Evolutionary conservation across 371 early-diverging fungal genomes (phyloP).

Genomic region (Mortierella polycephala): DNA sequence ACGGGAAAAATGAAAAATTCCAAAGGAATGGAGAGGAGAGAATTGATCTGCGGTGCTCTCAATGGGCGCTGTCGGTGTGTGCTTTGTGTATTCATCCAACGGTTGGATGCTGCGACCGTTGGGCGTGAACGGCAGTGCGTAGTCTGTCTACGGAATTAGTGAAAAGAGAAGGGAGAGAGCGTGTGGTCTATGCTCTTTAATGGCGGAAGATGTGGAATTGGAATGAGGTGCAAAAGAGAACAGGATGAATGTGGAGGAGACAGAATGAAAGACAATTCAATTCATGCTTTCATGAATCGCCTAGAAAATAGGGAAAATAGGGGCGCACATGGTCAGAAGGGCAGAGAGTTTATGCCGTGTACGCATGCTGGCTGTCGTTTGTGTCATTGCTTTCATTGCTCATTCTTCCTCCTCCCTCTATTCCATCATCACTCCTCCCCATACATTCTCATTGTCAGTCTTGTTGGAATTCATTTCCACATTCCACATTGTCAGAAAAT

Average conservation of each 20-base stretch:
- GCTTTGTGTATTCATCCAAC: too few relatives aligned
- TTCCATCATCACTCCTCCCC: background rate
- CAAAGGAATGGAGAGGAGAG: too few relatives aligned
- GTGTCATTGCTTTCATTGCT: background rate
- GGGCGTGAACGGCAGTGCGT: too few relatives aligned
- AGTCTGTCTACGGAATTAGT: too few relatives aligned
- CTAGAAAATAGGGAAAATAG: background rate
- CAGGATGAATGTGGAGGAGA: background rate
- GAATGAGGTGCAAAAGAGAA: background rate
- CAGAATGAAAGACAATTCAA: background rate
- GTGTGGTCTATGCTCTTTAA: background rate
- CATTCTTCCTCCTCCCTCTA: background rate
- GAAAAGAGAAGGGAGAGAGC: background rate
- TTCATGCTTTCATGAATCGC: background rate
- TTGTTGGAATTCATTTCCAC: background rate
- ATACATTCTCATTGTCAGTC: background rate
- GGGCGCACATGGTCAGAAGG: conserved; percentile 2
- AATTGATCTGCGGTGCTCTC: too few relatives aligned
- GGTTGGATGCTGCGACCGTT: too few relatives aligned
- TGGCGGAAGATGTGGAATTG: too few relatives aligned
- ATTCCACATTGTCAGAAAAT: background rate
- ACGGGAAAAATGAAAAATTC: too few relatives aligned
- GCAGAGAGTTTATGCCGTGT: background rate
- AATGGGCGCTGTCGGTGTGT: too few relatives aligned
- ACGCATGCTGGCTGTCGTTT: background rate